A percentile compares a stretch with the other conserved stretches of the same genome.
Conservation (phyloP, 108 stramenopile genomes). For the Discostella stelligeroides region DNA sequence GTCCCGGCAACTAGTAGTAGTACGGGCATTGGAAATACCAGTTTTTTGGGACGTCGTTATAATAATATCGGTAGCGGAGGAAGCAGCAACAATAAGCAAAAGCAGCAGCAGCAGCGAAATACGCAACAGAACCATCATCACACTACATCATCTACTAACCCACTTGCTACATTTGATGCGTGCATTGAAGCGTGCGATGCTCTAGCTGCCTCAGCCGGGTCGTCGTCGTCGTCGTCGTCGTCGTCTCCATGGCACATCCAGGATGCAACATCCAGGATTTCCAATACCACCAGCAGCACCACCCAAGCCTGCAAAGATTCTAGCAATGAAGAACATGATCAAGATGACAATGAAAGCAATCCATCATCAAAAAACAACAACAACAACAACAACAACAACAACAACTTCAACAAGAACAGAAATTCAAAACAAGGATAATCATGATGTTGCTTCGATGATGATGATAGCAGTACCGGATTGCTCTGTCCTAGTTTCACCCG, state of each 20-base stretch:
- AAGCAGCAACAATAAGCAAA: no score
- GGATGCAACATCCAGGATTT: not conserved
- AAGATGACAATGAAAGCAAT: not conserved
- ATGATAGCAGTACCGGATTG: conserved; percentile 53
- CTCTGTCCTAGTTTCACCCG: conserved; percentile 67
- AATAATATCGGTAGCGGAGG: no score
- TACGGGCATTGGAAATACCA: no score
- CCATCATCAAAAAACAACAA: not conserved
- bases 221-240: conserved; percentile 7
- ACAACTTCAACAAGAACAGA: not conserved
- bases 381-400: not conserved
- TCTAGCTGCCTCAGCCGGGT: conserved; percentile 47
- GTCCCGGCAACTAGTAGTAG: no score
- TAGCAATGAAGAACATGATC: not conserved
- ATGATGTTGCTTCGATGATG: no score
- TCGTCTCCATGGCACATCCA: conserved; percentile 3
- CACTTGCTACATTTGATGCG: conserved; percentile 58
- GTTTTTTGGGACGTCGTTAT: no score
- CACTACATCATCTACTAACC: not conserved
- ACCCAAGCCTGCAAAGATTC: no score
- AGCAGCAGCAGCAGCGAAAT: no score
- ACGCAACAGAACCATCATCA: no score
- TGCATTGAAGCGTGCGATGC: conserved; percentile 69
- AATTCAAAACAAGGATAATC: no score
- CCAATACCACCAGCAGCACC: not conserved